Evolutionary conservation across 2,329 filamentous ascomycete species (phyloP).

Genomic region (Phaeosphaeriaceae sp.): DNA sequence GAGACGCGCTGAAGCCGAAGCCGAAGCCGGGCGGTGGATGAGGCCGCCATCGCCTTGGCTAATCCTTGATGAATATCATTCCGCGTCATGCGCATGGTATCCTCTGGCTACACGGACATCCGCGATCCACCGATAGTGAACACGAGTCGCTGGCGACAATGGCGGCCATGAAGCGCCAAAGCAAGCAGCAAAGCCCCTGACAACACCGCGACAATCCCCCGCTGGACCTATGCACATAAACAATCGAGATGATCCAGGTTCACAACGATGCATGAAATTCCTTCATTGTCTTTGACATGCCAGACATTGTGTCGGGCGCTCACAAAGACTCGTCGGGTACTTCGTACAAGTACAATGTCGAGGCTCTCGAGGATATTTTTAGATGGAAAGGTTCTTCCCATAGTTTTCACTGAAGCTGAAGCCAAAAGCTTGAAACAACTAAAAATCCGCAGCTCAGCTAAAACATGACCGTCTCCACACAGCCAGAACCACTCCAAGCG

Average conservation of each 20-base stretch:
- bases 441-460: not conserved
- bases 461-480: not conserved
- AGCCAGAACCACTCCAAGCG: not conserved
- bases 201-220: not conserved
- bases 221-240: not conserved
- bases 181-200: not conserved
- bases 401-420: not conserved
- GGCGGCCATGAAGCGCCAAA: not conserved
- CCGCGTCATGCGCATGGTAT: not conserved
- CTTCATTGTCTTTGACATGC: not conserved
- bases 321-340: not conserved
- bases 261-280: not conserved
- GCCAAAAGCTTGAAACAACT: not conserved
- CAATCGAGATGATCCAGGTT: not conserved
- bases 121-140: not conserved
- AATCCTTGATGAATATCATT: not conserved
- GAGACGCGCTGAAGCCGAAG: conserved; percentile 32
- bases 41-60: conserved; percentile 2
- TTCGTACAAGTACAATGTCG: not conserved
- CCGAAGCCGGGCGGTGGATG: conserved; percentile 28
- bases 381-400: not conserved
- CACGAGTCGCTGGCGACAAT: not conserved
- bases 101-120: not conserved
- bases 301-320: not conserved
- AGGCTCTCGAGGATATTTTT: not conserved